Percentiles rank a stretch among this genome's conserved stretches.
Evolutionary conservation across 2,329 filamentous ascomycete species (phyloP).

Genomic region (Dichotomopilus funicola): DNA sequence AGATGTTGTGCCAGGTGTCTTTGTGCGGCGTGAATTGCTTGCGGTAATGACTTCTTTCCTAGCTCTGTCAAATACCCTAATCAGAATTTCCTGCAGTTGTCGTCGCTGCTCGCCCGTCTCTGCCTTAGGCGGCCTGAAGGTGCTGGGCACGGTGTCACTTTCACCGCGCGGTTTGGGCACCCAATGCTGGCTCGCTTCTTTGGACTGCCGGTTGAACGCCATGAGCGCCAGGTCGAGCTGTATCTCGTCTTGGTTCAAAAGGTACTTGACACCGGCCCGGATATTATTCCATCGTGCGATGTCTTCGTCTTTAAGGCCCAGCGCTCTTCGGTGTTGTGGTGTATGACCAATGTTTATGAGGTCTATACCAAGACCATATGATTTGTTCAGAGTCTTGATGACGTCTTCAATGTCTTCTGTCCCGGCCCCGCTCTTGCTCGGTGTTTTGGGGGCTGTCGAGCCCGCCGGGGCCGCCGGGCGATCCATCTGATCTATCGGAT

Average conservation of each 20-base stretch:
- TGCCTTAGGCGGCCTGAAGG: slow-evolving; percentile 14
- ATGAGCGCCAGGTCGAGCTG: slow-evolving; percentile 14
- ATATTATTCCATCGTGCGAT: slow-evolving; percentile 22
- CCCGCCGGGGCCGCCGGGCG: background rate
- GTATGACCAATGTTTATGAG: slow-evolving; percentile 19
- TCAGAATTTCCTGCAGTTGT: slow-evolving; percentile 23
- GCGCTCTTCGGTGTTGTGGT: slow-evolving; percentile 16
- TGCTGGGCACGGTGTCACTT: slow-evolving; percentile 15
- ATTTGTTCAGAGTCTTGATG: slow-evolving; percentile 23
- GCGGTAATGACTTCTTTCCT: too few relatives aligned
- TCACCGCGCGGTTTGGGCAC: slow-evolving; percentile 20
- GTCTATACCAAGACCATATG: slow-evolving; percentile 25
- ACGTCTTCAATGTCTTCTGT: slow-evolving; percentile 15
- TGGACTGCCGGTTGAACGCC: slow-evolving; percentile 22
- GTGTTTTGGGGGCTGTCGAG: slow-evolving; percentile 13
- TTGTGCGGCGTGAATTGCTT: too few relatives aligned
- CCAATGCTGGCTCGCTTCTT: slow-evolving; percentile 20
- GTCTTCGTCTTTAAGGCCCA: slow-evolving; percentile 11
- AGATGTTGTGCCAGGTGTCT: too few relatives aligned
- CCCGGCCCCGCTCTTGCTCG: slow-evolving; percentile 6
- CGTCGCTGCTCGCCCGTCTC: slow-evolving; percentile 15
- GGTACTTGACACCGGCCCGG: slow-evolving; percentile 19
- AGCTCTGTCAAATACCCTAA: slow-evolving; percentile 17
- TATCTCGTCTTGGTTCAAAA: slow-evolving; percentile 19
- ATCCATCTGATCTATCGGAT: too few relatives aligned